Evolutionary conservation across 1,139 yeast genomes (phyloP).

Genomic region (Blastobotrys raffinosifermentans): DNA sequence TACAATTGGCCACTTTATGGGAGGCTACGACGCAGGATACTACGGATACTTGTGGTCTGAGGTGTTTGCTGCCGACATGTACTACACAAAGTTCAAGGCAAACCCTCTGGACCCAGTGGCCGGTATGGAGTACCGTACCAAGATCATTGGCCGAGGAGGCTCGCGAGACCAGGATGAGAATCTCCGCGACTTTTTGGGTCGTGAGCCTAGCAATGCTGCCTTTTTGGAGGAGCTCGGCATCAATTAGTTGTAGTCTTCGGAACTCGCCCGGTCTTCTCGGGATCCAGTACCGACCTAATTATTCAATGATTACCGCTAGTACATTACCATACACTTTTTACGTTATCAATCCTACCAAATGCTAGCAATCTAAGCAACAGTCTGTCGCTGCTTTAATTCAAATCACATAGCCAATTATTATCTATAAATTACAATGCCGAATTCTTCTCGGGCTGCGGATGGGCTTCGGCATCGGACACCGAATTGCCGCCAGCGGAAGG

Average conservation of each 20-base stretch:
- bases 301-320: too few relatives aligned
- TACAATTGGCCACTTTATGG: conserved; percentile 77
- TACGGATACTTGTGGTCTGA: conserved; percentile 83
- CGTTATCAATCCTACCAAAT: too few relatives aligned
- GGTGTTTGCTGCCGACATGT: conserved; percentile 81
- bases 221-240: conserved; percentile 59
- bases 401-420: too few relatives aligned
- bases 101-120: conserved; percentile 59
- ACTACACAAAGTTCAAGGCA: conserved; percentile 59
- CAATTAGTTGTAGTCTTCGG: neutral
- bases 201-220: conserved; percentile 68
- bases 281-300: too few relatives aligned
- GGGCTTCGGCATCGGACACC: too few relatives aligned
- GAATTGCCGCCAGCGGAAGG: too few relatives aligned
- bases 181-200: conserved; percentile 61
- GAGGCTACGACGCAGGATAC: conserved; percentile 82
- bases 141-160: conserved; percentile 67
- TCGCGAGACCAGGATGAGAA: conserved; percentile 61
- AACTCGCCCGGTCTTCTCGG: neutral
- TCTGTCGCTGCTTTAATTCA: too few relatives aligned
- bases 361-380: too few relatives aligned
- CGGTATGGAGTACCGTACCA: conserved; percentile 66
- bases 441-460: too few relatives aligned
- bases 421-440: too few relatives aligned
- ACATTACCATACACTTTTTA: too few relatives aligned